A percentile compares a stretch with the other conserved stretches of the same genome.
These are phyloP conservation scores for Plasmodium billcollinsi DNA, from an alignment of 169 alveolate species.

Conservation along the genomic window DNA sequence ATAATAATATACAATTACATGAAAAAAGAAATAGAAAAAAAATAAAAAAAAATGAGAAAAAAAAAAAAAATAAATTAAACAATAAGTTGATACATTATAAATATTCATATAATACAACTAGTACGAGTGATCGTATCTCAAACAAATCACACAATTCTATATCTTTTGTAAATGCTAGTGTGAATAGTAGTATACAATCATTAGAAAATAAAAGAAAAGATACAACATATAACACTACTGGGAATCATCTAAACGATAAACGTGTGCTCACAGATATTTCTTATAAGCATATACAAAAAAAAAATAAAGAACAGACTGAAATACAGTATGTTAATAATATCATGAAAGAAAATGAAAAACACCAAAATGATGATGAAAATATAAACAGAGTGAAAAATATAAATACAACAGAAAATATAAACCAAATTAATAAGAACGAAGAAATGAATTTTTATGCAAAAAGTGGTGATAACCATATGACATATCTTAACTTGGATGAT, in stretches of 20 bases:
- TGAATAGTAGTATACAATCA: not conserved
- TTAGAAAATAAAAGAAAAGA: conserved; percentile 1
- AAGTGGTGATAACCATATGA: not conserved
- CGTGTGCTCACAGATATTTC: not conserved
- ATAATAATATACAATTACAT: too few species aligned
- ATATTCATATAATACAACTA: too few species aligned
- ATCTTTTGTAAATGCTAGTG: not conserved
- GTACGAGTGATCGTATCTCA: too few species aligned
- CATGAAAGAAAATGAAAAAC: not conserved
- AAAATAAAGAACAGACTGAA: not conserved
- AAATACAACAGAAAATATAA: not conserved
- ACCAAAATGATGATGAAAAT: not conserved
- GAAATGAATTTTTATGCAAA: not conserved
- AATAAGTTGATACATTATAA: too few species aligned
- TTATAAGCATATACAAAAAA: not conserved
- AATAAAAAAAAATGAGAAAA: too few species aligned
- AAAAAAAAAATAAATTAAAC: too few species aligned
- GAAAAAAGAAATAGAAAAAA: too few species aligned
- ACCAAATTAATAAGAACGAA: not conserved
- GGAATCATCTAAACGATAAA: not conserved
- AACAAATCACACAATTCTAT: too few species aligned
- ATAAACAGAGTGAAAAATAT: too few species aligned
- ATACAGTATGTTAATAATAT: too few species aligned
- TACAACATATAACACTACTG: not conserved
- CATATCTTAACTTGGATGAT: not conserved